These are phyloP conservation scores for Lactarius sanguifluus DNA, from an alignment of 768 basidiomycete species.

Conservation along the genomic window DNA sequence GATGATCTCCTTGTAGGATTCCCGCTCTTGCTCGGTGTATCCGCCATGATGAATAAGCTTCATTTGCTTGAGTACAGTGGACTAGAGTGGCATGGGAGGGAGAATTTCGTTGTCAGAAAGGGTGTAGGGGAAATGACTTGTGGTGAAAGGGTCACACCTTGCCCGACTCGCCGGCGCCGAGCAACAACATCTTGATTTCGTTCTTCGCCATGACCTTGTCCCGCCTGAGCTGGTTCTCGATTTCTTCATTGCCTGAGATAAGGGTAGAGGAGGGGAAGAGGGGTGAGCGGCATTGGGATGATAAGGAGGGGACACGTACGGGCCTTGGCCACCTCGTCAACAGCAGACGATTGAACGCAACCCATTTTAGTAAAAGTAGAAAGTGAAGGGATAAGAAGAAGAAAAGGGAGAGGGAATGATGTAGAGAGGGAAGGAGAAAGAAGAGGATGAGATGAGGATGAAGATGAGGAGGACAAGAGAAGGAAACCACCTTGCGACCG, in stretches of 20 bases:
- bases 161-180: slow-evolving; percentile 96
- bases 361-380: slow-evolving; percentile 50
- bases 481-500: slow-evolving; percentile 16
- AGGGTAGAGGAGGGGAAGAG: slow-evolving; percentile 1
- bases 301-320: slow-evolving; percentile 49
- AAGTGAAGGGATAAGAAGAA: slow-evolving; percentile 19
- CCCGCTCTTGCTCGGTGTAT: slow-evolving; percentile 85
- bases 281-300: not conserved
- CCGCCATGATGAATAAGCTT: slow-evolving; percentile 93
- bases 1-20: slow-evolving; percentile 94
- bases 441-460: slow-evolving; percentile 10
- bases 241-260: slow-evolving; percentile 82
- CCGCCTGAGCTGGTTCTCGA: slow-evolving; percentile 87
- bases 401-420: slow-evolving; percentile 6
- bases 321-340: slow-evolving; percentile 81
- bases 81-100: slow-evolving; percentile 42
- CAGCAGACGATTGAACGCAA: slow-evolving; percentile 66
- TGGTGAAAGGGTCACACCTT: slow-evolving; percentile 52
- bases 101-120: not conserved
- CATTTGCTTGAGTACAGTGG: slow-evolving; percentile 95
- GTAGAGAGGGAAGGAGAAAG: slow-evolving; percentile 31
- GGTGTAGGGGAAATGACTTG: slow-evolving; percentile 1
- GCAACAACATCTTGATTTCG: slow-evolving; percentile 93
- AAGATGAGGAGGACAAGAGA: slow-evolving; percentile 11
- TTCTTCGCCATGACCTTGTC: slow-evolving; percentile 89